Base-by-base conservation (phyloP, 1,284 basidiomycete genomes). In the Ceratobasidium sp. region DNA sequence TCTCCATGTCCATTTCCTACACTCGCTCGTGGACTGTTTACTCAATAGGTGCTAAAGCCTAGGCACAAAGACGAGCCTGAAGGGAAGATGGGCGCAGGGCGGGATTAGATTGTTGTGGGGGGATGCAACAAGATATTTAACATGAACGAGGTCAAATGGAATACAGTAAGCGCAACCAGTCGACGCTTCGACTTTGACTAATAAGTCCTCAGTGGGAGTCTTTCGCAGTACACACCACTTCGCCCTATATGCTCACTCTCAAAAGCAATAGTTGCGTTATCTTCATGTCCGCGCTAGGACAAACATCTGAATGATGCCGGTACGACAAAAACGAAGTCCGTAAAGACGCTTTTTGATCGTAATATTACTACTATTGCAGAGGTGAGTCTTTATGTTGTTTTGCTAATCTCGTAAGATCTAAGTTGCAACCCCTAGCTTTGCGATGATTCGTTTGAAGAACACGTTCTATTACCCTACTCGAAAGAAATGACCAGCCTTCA, bases 101-200 rank as follows among this genome's bases (percentile, higher is more conserved):
- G 84, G 71, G 88, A 94, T 82, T 86, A 95, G 67, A 97, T 99
- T 77, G 92, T 97, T 0, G 93, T 91, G 0, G 87, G 98, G 66
- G 97, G 97, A 0, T 99, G 99, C 83, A 98, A 99, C 88, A 99
- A 99, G 86, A 99, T 99, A 86, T 99, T 99, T 88, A 99, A 98
- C 84, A 94, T 98, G 46, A 94, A 92, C 42, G 97, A 99, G 84
- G 95, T 99, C 38, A 92, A 93, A 0, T 99, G 97, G 96, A 97
- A 93, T 0, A 92, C 91, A 75, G 97, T 97, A 82, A 83, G 93
- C 86, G 9, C 3, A 50, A n/a, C 56, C 68, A 33, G 68, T 28
- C 40, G 57, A 48, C 33, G 33, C 2, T 17, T 59, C 50, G 42
- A 6, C 38, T 42, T 56, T 40, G 61, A 38, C 59, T 12, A 44